Conservation (phyloP, 352 stramenopile genomes). For the Phytophthora citrophthora region DNA sequence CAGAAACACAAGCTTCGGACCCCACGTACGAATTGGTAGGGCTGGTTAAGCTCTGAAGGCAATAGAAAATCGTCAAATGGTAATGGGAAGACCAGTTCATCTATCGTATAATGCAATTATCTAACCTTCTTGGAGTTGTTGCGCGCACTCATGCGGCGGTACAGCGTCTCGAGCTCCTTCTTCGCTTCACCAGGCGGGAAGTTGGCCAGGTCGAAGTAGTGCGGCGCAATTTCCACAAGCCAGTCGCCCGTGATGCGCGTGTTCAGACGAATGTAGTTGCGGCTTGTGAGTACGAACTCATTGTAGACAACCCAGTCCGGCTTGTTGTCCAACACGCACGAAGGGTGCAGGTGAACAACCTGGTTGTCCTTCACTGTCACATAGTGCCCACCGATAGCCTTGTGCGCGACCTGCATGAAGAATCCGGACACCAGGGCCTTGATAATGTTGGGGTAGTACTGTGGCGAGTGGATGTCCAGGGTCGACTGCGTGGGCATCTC, state of each 20-base stretch:
- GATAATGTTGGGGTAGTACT: slow-evolving; percentile 95
- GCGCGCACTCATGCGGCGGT: slow-evolving; percentile 61
- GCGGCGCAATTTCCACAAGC: slow-evolving; percentile 93
- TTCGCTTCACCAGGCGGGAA: slow-evolving; percentile 97
- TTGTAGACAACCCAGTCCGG: slow-evolving; percentile 99
- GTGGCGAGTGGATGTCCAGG: slow-evolving; percentile 76
- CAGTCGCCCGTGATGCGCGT: slow-evolving; percentile 94
- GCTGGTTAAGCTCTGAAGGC: not conserved
- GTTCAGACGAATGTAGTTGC: slow-evolving; percentile 99
- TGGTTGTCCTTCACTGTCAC: slow-evolving; percentile 99
- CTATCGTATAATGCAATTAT: slow-evolving; percentile 39
- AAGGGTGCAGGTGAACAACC: slow-evolving; percentile 97
- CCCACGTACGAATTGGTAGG: slow-evolving; percentile 25
- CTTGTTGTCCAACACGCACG: slow-evolving; percentile 96
- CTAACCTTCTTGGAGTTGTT: slow-evolving; percentile 44
- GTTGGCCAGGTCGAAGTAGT: slow-evolving; percentile 98
- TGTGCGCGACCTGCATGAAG: slow-evolving; percentile 98
- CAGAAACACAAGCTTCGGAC: slow-evolving; percentile 63
- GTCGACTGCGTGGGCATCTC: slow-evolving; percentile 76
- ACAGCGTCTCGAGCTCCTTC: slow-evolving; percentile 92
- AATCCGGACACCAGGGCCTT: slow-evolving; percentile 95
- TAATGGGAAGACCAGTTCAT: slow-evolving; percentile 28
- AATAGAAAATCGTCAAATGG: slow-evolving; percentile 16
- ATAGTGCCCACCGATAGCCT: slow-evolving; percentile 91
- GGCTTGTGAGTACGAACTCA: slow-evolving; percentile 98